Evolutionary conservation across 305 asterid species (phyloP), one percentile per base, ranked within the genome.

Genomic region (Salvia sclarea): DNA sequence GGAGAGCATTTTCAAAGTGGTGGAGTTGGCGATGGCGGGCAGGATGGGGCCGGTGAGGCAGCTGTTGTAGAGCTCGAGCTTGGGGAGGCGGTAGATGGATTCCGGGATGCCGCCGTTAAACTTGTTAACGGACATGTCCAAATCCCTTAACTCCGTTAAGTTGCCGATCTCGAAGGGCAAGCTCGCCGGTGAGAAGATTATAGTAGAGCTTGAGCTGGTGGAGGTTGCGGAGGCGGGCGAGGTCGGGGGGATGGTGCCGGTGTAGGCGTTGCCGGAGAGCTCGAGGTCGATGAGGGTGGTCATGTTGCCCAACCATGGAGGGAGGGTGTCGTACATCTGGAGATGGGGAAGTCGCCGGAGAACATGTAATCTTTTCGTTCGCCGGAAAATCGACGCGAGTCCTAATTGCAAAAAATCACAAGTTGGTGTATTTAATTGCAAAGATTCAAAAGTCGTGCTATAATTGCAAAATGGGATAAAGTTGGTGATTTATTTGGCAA

Each of bases 121-220:
- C 8, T 67, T 81, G 82, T 94, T 94, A 11, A 89, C 96, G 4
- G 98, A 94, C 86, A 91, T 79, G 79, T 94, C 98, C 8, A 91
- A 18, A 66, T 94, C 96, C 1, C 13, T 20, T 33, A 94, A 85
- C 54, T 64, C 62, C 1, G 96, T 89, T 53, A 94, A 25, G 61
- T 94, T 94, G 5, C 98, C 97, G 8, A 91, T 74, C 84, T 84
- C 98, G 28, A 64, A 70, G 0, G 97, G 98, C 1, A 94, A 94
- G 83, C 64, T 86, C 89, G 2, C 98, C 98, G 2, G 80, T 85
- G 3, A 94, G 81, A 14, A 40, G 61, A 71, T 94, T 94, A 77
- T 94, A 94, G 40, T 89, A 94, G 22, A 94, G 96, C 84, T 94
- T 97, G 43, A 94, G 91, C 81, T 69, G 82, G 67, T 52, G 73